Conservation (phyloP, 164 flowering plant species). For the Stephania cephalantha region DNA sequence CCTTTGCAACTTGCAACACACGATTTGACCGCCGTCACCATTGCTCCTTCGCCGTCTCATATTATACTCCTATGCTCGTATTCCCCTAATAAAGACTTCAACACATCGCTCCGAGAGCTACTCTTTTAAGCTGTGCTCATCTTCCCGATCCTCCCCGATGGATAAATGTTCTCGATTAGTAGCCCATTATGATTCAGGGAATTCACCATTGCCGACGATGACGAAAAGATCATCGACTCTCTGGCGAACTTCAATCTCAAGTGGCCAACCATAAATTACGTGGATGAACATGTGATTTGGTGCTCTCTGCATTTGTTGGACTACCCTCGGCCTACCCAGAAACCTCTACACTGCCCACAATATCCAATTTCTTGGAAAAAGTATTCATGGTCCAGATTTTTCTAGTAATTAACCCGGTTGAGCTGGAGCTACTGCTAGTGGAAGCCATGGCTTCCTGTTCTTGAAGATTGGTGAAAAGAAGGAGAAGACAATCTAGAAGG, state of each 20-base stretch:
- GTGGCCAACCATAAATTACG: slow-evolving; percentile 34
- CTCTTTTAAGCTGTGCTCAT: slow-evolving; percentile 29
- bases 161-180: slow-evolving; percentile 62
- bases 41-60: slow-evolving; percentile 32
- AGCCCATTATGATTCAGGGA: slow-evolving; percentile 24
- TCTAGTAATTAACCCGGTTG: slow-evolving; percentile 49
- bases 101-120: slow-evolving; percentile 38
- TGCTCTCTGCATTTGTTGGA: slow-evolving; percentile 20
- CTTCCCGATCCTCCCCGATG: slow-evolving; percentile 54
- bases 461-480: too few species aligned
- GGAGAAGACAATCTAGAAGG: too few species aligned
- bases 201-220: slow-evolving; percentile 13
- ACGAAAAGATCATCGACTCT: slow-evolving; percentile 34
- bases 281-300: slow-evolving; percentile 25
- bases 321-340: slow-evolving; percentile 32
- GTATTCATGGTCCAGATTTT: not conserved
- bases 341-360: slow-evolving; percentile 34
- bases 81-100: slow-evolving; percentile 61
- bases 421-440: slow-evolving; percentile 53
- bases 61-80: slow-evolving; percentile 89
- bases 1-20: not conserved
- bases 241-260: slow-evolving; percentile 50
- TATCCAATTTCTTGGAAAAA: not conserved
- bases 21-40: not conserved
- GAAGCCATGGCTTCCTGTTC: slow-evolving; percentile 27